Base-by-base conservation (phyloP, 2,329 filamentous ascomycete genomes). In the Ophiocordyceps polyrhachis-furcata region DNA sequence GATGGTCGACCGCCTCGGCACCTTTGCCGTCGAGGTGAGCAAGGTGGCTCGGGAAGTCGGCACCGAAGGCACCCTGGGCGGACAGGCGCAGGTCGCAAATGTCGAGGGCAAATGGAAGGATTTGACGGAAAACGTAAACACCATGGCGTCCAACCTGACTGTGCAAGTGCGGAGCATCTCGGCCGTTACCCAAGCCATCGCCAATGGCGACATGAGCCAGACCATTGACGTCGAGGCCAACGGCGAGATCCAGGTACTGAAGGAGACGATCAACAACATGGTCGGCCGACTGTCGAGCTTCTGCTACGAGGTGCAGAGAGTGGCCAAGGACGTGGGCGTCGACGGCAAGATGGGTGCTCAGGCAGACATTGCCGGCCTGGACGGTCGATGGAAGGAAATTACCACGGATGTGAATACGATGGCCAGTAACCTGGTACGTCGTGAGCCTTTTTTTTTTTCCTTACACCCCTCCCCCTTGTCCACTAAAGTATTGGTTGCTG, bases 221-320 rank as follows among this genome's bases (percentile, higher is more conserved):
- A 91, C 91, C 66, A 94, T 96, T 55, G 83, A 93, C 51, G 89
- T 96, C 8, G 83, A 93, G 55, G 89, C 89, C 45, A 87, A 89
- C 62, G 89, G 89, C 63, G 89, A 96, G 63, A 94, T 96, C 51
- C 75, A 91, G 51, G 81, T 93, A 3, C 67, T 96, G 44, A 95
- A 95, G 60, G 86, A 93, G 57, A 96, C 89, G 40, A 94, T 95
- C 67, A 95, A 95, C 61, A 89, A 95, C 77, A 95, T 95, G 89
- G 89, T 96, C 51, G 88, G 88, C 59, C 79, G 89, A 50, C 68
- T 98, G 43, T 93, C 91, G 48, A 89, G 89, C 51, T 96, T 95
- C 74, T 94, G 88, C 46, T 87, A 93, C 53, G 88, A 94, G 58
- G 83, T 98, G 50, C 91, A 96, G 64, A 77, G 88, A 53, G 89